phyloP scores from a whole-genome alignment of 305 asterid genomes.

The Rubia balearica region DNA sequence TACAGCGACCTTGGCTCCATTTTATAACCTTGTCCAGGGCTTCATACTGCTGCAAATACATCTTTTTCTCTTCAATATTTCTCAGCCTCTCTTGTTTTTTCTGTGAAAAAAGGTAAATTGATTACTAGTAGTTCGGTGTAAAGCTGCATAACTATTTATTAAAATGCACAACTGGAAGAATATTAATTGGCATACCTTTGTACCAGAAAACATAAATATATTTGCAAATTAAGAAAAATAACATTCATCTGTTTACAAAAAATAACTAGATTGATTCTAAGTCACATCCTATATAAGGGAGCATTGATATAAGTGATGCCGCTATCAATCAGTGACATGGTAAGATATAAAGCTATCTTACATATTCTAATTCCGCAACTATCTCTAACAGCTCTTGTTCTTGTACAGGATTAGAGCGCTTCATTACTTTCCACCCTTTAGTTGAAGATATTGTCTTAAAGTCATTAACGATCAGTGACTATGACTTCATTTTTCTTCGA shows the following conservation, averaged over 20 bases:
- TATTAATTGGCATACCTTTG: background rate
- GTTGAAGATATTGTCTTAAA: constrained; percentile 57
- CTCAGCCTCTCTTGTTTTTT: constrained; percentile 59
- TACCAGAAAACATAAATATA: background rate
- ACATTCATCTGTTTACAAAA: background rate
- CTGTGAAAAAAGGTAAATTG: constrained; percentile 32
- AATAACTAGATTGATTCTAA: background rate
- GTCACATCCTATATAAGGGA: background rate
- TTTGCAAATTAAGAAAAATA: background rate
- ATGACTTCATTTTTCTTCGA: too few species aligned
- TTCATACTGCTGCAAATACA: constrained; percentile 69
- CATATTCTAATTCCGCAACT: constrained; percentile 75
- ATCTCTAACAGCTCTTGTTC: constrained; percentile 77
- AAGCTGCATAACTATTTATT: background rate
- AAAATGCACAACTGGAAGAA: background rate
- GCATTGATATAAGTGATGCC: background rate
- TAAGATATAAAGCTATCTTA: constrained; percentile 39
- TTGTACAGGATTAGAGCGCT: constrained; percentile 54
- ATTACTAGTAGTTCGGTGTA: constrained; percentile 6
- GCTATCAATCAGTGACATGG: background rate
- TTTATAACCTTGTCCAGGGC: too few species aligned
- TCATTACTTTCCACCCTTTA: constrained; percentile 91
- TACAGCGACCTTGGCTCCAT: constrained; percentile 38
- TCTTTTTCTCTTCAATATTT: constrained; percentile 61
- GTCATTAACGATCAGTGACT: constrained; percentile 39